Evolutionary conservation across 345 rosid genomes (phyloP).

Genomic region (Brassica rapa): DNA sequence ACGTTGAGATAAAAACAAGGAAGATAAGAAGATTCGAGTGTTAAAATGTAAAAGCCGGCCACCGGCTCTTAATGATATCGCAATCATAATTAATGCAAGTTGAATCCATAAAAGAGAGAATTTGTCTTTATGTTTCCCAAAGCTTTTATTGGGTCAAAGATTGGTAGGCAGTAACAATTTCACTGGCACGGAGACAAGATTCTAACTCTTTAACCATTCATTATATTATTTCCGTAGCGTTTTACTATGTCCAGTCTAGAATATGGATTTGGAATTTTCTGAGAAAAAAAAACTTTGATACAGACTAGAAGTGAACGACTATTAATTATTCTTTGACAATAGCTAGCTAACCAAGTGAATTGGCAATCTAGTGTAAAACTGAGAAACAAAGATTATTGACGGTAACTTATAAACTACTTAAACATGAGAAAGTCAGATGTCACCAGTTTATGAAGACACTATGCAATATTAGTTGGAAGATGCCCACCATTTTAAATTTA

Average conservation of each 20-base stretch:
- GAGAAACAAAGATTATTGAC: constrained; percentile 3
- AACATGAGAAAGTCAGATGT: background rate
- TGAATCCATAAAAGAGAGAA: constrained; percentile 35
- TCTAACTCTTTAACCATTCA: constrained; percentile 5
- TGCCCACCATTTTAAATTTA: background rate
- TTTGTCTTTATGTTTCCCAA: constrained; percentile 38
- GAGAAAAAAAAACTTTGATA: constrained; percentile 11
- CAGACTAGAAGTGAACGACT: constrained; percentile 23
- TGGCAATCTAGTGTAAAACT: constrained; percentile 22
- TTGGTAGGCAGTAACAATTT: constrained; percentile 33
- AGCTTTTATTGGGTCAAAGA: constrained; percentile 35
- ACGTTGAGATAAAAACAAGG: constrained; percentile 29
- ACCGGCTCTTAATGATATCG: constrained; percentile 41
- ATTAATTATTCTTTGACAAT: constrained; percentile 31
- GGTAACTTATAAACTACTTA: background rate
- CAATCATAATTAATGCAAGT: constrained; percentile 36
- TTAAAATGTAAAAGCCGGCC: constrained; percentile 36
- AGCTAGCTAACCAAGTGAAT: constrained; percentile 31
- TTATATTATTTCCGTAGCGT: constrained; percentile 13
- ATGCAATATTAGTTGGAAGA: constrained; percentile 1
- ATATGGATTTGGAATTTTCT: constrained; percentile 24
- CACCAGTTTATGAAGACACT: background rate
- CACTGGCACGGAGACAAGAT: constrained; percentile 34
- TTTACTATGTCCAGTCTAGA: constrained; percentile 23
- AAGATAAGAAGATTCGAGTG: constrained; percentile 30